Base-by-base conservation (phyloP, 371 early-diverging fungal species). In the Zychaea mexicana region DNA sequence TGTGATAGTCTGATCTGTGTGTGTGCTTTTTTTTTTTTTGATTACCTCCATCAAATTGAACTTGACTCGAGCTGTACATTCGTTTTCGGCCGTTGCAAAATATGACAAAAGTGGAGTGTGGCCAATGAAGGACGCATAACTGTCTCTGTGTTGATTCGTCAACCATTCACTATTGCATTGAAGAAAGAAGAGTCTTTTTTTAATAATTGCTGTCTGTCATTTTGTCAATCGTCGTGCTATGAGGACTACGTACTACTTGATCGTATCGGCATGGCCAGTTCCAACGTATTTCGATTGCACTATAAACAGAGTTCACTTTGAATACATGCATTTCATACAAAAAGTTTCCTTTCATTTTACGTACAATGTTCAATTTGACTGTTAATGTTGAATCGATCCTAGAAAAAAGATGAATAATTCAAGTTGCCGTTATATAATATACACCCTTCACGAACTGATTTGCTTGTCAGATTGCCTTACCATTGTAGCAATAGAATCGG, bases 261-360 rank as follows among this genome's bases (percentile, higher is more conserved):
- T 90, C 31, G 94, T 96, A 68, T 94, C 96, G n/a, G 96, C 94
- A 70, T 96, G 94, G 54, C 96, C 96, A 28, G 94, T 94, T 28
- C 96, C 96, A 45, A 92, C 90, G 72, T 92, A 92, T 75, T 92
- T 92, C 33, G 93, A 90, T 82, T 94, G 93, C 58, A 93, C 92
- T 90, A 38, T 30, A 45, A 26, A 32, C 17, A 26, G 10, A 30
- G 15, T 22, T 28, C 52, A 33, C 33, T 53, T 13, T 19, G 32
- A 22, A 42, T 4, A 15, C n/a, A 36, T 36, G 10, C 15, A 36
- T 36, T 36, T 2, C 42, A 39, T 8, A 39, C 10, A 7, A 39
- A 39, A n/a, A n/a, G n/a, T n/a, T n/a, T n/a, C n/a, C n/a, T n/a
- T n/a, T n/a, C n/a, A n/a, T n/a, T n/a, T 8, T 39, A 42, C 42